phyloP scores from a whole-genome alignment of 2,329 filamentous ascomycete species.

The Ophiocordyceps robertsii region DNA sequence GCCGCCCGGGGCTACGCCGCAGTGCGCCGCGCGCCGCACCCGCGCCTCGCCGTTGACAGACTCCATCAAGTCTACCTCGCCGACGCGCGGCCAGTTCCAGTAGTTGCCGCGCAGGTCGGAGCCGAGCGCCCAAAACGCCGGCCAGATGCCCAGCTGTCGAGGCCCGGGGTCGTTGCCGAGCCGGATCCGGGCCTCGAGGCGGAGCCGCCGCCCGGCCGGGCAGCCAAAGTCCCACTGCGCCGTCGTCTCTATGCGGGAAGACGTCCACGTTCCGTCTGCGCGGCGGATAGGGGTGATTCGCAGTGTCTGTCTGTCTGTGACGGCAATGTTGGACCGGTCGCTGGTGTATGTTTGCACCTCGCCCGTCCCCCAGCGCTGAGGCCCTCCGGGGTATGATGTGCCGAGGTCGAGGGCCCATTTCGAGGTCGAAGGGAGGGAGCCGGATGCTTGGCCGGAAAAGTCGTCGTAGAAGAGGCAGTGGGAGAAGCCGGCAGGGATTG shows the following conservation, averaged over 20 bases:
- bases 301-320: conserved; percentile 22
- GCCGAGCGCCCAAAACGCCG: conserved; percentile 32
- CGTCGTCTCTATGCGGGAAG: conserved; percentile 27
- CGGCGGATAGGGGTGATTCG: conserved; percentile 17
- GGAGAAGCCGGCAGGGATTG: conserved; percentile 7
- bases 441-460: conserved; percentile 6
- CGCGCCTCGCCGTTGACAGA: conserved; percentile 22
- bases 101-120: conserved; percentile 22
- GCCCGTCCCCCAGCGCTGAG: conserved; percentile 32
- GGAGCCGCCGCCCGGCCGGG: conserved; percentile 17
- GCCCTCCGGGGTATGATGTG: conserved; percentile 30
- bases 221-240: conserved; percentile 19
- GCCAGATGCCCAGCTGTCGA: conserved; percentile 28
- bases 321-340: conserved; percentile 22
- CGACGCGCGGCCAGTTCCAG: conserved; percentile 25
- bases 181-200: conserved; percentile 24
- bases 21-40: conserved; percentile 26
- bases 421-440: conserved; percentile 16
- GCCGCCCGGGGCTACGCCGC: conserved; percentile 23
- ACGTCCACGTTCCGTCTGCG: conserved; percentile 25
- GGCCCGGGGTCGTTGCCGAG: conserved; percentile 14
- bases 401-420: conserved; percentile 32
- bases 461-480: conserved; percentile 15
- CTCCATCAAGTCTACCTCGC: conserved; percentile 33
- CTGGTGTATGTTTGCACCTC: conserved; percentile 33